Percentiles rank a stretch among this genome's conserved stretches.
phyloP scores from a whole-genome alignment of 441 rosid genomes.

The Corymbia calophylla region DNA sequence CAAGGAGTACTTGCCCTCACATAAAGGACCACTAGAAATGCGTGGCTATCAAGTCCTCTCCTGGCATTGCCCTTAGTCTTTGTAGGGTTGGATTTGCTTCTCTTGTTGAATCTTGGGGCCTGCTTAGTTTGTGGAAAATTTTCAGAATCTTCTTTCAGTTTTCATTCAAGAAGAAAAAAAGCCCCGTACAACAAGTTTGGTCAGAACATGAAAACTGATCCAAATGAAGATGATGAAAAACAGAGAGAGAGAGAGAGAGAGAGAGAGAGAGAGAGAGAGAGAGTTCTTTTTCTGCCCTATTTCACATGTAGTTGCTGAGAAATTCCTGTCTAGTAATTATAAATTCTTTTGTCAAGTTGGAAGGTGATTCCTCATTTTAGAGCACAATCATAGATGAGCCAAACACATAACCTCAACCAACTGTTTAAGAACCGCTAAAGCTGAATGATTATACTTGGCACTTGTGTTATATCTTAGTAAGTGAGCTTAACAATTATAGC shows the following conservation, averaged over 20 bases:
- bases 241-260: not conserved
- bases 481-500: not conserved
- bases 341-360: not conserved
- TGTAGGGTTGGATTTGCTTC: not conserved
- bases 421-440: not conserved
- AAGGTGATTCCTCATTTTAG: not conserved
- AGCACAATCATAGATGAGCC: not conserved
- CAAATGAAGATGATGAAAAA: not conserved
- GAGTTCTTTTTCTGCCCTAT: not conserved
- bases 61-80: not conserved
- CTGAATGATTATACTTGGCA: not conserved
- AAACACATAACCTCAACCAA: not conserved
- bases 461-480: not conserved
- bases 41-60: not conserved
- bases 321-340: not conserved
- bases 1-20: not conserved
- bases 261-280: no score
- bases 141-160: not conserved
- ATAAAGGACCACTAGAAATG: not conserved
- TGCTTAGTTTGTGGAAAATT: not conserved
- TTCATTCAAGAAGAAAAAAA: not conserved
- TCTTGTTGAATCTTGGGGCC: not conserved
- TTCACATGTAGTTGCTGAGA: not conserved
- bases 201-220: not conserved
- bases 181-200: not conserved